Evolutionary conservation across 345 rosid genomes (phyloP), one percentile per base, ranked within the genome.

Genomic region (Atalantia buxifolia): DNA sequence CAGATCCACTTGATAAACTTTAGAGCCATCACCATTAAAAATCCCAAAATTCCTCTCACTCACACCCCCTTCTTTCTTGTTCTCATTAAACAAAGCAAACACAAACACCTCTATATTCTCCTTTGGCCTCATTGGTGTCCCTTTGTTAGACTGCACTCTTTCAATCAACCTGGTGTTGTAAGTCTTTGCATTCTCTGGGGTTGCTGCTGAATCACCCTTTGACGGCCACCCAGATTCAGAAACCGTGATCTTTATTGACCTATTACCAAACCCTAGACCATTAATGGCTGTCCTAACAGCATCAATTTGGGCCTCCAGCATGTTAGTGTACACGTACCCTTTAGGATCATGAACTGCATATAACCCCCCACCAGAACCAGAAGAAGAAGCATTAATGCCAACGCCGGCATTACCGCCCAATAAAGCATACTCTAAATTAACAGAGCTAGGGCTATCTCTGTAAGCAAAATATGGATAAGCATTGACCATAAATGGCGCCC

Each of bases 191-290:
- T 89, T 84, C 9, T 81, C 82, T 3, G 80, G 84, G 0, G 86
- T 87, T 60, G 92, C 92, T 21, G 89, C 93, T 1, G 27, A 25
- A 18, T 89, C 89, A 9, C 90, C 94, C 72, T 88, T 88, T 2
- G 92, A 89, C 0, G 95, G 92, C 92, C 92, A 87, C 56, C 93
- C 90, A 4, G 89, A 88, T 85, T 90, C 94, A 1, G 90, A 88
- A 13, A 88, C 85, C 0, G 82, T 85, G 38, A 87, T 84, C 83
- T 84, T 28, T 16, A 89, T 72, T 24, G 88, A 80, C 79, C 83
- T 67, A 61, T 86, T 86, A 9, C 86, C 87, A 38, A 79, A 89
- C 7, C 92, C 92, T 10, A 91, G 77, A 5, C 87, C 87, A 30
- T 33, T 71, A 9, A 91, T 82, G 21, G 90, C 94, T n/a, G 94